Evolutionary conservation across 192 early-diverging fungal genomes (phyloP).

Genomic region (Phycomyces nitens): DNA sequence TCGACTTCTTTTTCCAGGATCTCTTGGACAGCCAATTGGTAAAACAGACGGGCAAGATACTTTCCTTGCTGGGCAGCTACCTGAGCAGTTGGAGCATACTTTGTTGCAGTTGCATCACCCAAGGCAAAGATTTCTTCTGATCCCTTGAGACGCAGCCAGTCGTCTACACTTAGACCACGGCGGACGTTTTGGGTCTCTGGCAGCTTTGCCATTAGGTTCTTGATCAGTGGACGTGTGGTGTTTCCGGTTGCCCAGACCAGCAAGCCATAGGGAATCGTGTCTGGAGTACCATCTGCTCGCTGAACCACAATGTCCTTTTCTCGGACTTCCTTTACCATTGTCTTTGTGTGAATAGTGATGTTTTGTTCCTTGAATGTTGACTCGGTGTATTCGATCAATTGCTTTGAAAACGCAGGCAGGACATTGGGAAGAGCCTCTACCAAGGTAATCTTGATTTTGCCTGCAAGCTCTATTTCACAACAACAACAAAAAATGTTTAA

Average conservation of each 20-base stretch:
- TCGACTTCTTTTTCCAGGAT: conserved; percentile 27
- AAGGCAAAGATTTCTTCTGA: conserved; percentile 61
- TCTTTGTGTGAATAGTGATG: conserved; percentile 70
- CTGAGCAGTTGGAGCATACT: conserved; percentile 79
- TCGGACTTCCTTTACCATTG: conserved; percentile 73
- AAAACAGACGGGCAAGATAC: conserved; percentile 77
- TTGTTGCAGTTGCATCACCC: conserved; percentile 72
- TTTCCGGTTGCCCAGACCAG: conserved; percentile 89
- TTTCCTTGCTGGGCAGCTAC: conserved; percentile 87
- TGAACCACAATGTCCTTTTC: conserved; percentile 70
- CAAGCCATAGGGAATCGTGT: conserved; percentile 71
- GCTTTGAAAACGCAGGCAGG: conserved; percentile 73
- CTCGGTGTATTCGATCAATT: conserved; percentile 81
- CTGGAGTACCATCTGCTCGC: conserved; percentile 55
- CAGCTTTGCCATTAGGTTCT: conserved; percentile 61
- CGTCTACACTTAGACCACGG: conserved; percentile 71
- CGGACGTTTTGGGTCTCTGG: conserved; percentile 55
- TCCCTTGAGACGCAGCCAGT: conserved; percentile 65
- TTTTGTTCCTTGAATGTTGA: conserved; percentile 72
- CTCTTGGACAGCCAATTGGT: conserved; percentile 51
- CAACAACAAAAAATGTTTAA: no score
- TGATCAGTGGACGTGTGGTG: conserved; percentile 62
- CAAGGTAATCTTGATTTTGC: conserved; percentile 74
- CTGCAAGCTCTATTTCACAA: conserved; percentile 55
- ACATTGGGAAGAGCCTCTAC: conserved; percentile 78